phyloP scores from a whole-genome alignment of 106 monocot genomes.

The Hemerocallis citrina region DNA sequence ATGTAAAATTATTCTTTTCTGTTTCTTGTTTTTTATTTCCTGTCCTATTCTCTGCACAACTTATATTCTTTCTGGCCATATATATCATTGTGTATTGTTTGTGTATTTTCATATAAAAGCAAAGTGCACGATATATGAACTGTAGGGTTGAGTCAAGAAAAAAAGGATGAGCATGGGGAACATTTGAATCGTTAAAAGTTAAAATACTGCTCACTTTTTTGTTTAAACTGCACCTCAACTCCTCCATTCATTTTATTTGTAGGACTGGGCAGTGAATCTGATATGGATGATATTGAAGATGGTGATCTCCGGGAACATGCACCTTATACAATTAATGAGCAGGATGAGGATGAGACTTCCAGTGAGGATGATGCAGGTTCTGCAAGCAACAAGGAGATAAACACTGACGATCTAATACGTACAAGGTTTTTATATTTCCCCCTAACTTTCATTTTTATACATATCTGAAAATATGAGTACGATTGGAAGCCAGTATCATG shows the following conservation, averaged over 20 bases:
- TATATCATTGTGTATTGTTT: neutral
- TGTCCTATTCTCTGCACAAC: neutral
- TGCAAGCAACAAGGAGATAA: constrained; percentile 3
- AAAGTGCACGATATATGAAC: too few species aligned
- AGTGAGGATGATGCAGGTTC: constrained; percentile 13
- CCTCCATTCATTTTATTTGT: neutral
- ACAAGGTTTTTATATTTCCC: constrained; percentile 16
- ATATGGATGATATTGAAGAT: constrained; percentile 2
- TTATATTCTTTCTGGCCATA: neutral
- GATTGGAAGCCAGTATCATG: neutral
- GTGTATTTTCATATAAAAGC: neutral
- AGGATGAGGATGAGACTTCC: constrained; percentile 8
- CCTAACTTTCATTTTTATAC: neutral
- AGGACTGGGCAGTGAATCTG: constrained; percentile 7
- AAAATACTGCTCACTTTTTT: neutral
- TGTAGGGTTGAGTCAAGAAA: too few species aligned
- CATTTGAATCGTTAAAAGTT: neutral
- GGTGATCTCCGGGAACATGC: neutral
- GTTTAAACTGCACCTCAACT: neutral
- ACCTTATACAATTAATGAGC: neutral
- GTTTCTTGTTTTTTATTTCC: neutral
- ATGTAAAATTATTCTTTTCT: too few species aligned
- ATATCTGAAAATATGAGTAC: neutral
- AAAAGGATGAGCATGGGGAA: too few species aligned
- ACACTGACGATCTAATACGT: constrained; percentile 4